phyloP scores from a whole-genome alignment of 2,329 filamentous ascomycete genomes.

The Ophiostoma sp. region DNA sequence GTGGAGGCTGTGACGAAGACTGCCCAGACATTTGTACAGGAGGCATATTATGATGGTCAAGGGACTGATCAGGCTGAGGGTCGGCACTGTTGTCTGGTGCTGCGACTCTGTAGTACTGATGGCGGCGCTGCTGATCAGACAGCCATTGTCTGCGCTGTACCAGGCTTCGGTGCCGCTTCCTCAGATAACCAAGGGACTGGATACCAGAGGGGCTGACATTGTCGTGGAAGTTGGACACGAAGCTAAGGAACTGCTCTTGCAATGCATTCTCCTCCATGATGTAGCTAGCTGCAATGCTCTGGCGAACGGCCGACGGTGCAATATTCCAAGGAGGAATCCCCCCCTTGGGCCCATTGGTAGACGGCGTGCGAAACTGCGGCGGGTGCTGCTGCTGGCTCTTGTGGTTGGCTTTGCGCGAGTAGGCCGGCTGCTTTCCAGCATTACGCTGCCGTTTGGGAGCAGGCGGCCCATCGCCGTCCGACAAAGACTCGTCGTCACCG shows the following conservation, averaged over 20 bases:
- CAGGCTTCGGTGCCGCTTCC: not conserved
- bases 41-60: too few relatives aligned
- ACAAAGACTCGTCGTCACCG: not conserved
- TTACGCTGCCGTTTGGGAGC: not conserved
- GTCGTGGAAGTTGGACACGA: conserved; percentile 9
- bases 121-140: not conserved
- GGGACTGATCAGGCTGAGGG: not conserved
- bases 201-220: conserved; percentile 12
- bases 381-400: not conserved
- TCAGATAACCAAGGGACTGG: not conserved
- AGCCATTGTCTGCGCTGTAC: not conserved
- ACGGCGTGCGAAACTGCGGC: not conserved
- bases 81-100: not conserved
- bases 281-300: not conserved
- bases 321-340: not conserved
- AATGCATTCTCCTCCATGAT: not conserved
- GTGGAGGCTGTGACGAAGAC: too few relatives aligned
- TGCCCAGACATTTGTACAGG: too few relatives aligned
- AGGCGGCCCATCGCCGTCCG: not conserved
- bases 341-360: too few relatives aligned
- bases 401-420: not conserved
- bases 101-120: not conserved
- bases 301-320: not conserved
- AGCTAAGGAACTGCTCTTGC: conserved; percentile 15
- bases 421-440: not conserved